Percentiles rank a stretch among this genome's conserved stretches.
phyloP scores from a whole-genome alignment of 805 yeast genomes.

The Blastobotrys americana region DNA sequence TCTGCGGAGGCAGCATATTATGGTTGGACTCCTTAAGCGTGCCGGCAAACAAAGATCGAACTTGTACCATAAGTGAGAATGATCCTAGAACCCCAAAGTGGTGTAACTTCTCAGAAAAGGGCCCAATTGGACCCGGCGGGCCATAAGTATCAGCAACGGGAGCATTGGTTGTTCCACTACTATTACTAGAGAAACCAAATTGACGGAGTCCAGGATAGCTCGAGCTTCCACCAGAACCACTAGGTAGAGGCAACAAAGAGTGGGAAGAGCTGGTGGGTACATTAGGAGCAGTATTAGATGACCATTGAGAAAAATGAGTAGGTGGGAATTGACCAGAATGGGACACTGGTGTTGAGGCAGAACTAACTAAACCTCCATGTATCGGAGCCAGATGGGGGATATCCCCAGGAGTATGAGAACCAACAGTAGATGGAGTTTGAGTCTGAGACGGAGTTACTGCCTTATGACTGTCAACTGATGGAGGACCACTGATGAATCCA shows the following conservation, averaged over 20 bases:
- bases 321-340: not conserved
- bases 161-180: no score
- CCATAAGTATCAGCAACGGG: not conserved
- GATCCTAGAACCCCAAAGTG: constrained; percentile 6
- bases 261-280: not conserved
- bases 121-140: not conserved
- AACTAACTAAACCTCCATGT: no score
- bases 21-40: not conserved
- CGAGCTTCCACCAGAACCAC: not conserved
- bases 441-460: not conserved
- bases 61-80: constrained; percentile 5
- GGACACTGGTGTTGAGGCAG: not conserved
- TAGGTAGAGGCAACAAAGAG: not conserved
- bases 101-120: constrained; percentile 4
- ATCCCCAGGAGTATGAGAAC: not conserved
- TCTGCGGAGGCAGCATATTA: constrained; percentile 4
- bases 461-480: not conserved
- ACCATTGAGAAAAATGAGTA: no score
- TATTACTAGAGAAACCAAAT: not conserved
- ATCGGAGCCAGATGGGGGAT: not conserved
- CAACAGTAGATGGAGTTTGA: not conserved
- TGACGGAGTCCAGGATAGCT: not conserved
- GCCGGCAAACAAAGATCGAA: constrained; percentile 1
- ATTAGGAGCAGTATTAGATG: not conserved
- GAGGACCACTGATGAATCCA: not conserved